Base-by-base conservation (phyloP, 1,284 basidiomycete genomes). In the Tranzscheliella williamsii region DNA sequence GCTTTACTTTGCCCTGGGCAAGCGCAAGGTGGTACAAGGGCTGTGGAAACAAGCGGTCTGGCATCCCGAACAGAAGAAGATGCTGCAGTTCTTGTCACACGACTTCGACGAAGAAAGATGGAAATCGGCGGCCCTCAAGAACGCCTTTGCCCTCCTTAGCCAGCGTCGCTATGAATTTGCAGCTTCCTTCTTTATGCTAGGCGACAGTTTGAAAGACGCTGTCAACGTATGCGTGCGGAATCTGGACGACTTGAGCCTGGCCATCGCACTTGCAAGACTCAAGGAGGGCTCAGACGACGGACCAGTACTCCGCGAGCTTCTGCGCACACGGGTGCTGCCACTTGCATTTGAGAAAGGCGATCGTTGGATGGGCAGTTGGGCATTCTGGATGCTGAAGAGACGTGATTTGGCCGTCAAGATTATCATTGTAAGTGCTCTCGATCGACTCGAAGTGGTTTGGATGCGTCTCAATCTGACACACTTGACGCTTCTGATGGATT, bases 301-400 rank as follows among this genome's bases (percentile, higher is more conserved):
- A 0, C 89, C 88, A 1, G 79, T 96, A 0, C 78, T 97, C 21
- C 80, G 80, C 17, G 83, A 83, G 37, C 84, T 97, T 18, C 79
- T 97, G 26, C 84, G 82, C 16, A 83, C 83, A 37, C 86, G 84
- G 0, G 86, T 97, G 2, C 79, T 98, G 1, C 92, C 93, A 0
- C 82, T 84, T 17, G 92, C 92, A 0, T 90, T 96, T 74, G 81
- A 82, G 42, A 83, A 86, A 16, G 92, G 91, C 0, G 91, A 96
- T 78, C 83, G 94, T 26, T 97, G 90, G 88, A 81, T 97, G n/a
- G 89, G 85, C n/a, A 90, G 87, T 55, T 98, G 93, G 94, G 90
- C 89, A 4, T 92, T 96, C 78, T 95, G 92, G 90, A 81, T 90
- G 57, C 81, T 97, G 22, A 85, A 86, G 60, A 82, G 90, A 24